Evolutionary conservation across 345 rosid genomes (phyloP).

Genomic region (Eucalyptus albens): DNA sequence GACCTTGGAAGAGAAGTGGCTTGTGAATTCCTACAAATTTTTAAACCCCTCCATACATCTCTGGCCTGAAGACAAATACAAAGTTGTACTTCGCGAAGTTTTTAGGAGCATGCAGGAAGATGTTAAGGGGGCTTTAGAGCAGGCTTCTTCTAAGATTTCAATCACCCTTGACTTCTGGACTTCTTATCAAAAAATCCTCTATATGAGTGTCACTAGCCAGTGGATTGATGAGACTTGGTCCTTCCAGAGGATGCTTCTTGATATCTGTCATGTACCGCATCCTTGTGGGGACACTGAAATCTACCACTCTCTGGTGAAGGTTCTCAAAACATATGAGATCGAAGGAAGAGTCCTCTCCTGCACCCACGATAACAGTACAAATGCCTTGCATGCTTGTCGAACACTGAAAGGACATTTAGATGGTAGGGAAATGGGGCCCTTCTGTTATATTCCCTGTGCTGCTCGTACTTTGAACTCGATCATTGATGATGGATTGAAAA

Average conservation of each 20-base stretch:
- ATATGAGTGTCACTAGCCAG: slow-evolving; percentile 78
- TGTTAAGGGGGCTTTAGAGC: slow-evolving; percentile 52
- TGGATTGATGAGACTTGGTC: slow-evolving; percentile 89
- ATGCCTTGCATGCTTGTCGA: slow-evolving; percentile 72
- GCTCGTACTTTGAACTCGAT: slow-evolving; percentile 68
- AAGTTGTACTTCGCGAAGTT: slow-evolving; percentile 50
- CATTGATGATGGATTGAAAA: slow-evolving; percentile 71
- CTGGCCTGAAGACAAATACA: slow-evolving; percentile 71
- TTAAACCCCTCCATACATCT: slow-evolving; percentile 65
- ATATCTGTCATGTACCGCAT: slow-evolving; percentile 64
- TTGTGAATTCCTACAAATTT: slow-evolving; percentile 73
- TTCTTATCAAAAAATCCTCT: slow-evolving; percentile 56
- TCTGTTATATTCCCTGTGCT: slow-evolving; percentile 87
- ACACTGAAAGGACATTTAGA: slow-evolving; percentile 66
- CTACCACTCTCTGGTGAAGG: slow-evolving; percentile 41
- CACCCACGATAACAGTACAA: slow-evolving; percentile 86
- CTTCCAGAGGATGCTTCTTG: slow-evolving; percentile 59
- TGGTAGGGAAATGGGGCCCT: slow-evolving; percentile 59
- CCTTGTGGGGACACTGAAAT: slow-evolving; percentile 69
- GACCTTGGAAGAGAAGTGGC: slow-evolving; percentile 66
- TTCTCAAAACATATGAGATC: slow-evolving; percentile 54
- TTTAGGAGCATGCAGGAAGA: slow-evolving; percentile 93
- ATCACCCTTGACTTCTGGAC: slow-evolving; percentile 73
- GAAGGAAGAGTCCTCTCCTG: slow-evolving; percentile 69
- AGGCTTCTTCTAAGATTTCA: slow-evolving; percentile 67